Percentiles rank a stretch among this genome's conserved stretches.
phyloP scores from a whole-genome alignment of 1,284 basidiomycete genomes.

The Cryptococcus sp. region DNA sequence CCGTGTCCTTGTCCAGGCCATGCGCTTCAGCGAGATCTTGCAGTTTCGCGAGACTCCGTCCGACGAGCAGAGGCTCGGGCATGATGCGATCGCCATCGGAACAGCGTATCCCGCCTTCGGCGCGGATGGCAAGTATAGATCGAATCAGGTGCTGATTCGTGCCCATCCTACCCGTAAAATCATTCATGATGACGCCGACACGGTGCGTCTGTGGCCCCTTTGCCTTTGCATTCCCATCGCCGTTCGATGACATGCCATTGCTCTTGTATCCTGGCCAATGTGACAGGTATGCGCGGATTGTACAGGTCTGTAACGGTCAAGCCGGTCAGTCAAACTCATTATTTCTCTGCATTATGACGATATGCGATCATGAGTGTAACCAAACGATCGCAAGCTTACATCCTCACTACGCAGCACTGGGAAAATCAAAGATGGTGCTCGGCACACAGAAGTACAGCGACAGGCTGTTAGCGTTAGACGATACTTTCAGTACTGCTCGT shows the following conservation, averaged over 20 bases:
- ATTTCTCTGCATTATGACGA: too few relatives aligned
- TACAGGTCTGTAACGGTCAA: too few relatives aligned
- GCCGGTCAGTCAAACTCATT: too few relatives aligned
- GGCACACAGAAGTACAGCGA: too few relatives aligned
- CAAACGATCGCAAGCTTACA: too few relatives aligned
- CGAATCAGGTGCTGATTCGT: conserved; percentile 30
- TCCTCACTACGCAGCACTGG: too few relatives aligned
- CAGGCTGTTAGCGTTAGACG: too few relatives aligned
- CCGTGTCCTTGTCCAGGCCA: conserved; percentile 13
- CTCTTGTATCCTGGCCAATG: too few relatives aligned
- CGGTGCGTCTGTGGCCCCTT: conserved; percentile 4
- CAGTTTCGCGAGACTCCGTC: conserved; percentile 19
- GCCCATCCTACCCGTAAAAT: conserved; percentile 28
- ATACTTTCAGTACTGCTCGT: too few relatives aligned
- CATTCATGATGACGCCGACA: conserved; percentile 27
- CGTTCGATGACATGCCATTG: not conserved
- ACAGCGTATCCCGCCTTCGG: conserved; percentile 20
- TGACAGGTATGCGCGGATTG: too few relatives aligned
- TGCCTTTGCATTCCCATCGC: not conserved
- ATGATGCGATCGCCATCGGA: conserved; percentile 21
- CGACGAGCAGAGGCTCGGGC: conserved; percentile 24
- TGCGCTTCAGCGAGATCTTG: conserved; percentile 19
- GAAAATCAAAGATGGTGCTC: too few relatives aligned
- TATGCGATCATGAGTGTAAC: too few relatives aligned
- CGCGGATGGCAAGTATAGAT: conserved; percentile 24